Percentiles rank a stretch among this genome's conserved stretches.
phyloP scores from a whole-genome alignment of 148 eudicot genomes.

The Mesembryanthemum crystallinum region DNA sequence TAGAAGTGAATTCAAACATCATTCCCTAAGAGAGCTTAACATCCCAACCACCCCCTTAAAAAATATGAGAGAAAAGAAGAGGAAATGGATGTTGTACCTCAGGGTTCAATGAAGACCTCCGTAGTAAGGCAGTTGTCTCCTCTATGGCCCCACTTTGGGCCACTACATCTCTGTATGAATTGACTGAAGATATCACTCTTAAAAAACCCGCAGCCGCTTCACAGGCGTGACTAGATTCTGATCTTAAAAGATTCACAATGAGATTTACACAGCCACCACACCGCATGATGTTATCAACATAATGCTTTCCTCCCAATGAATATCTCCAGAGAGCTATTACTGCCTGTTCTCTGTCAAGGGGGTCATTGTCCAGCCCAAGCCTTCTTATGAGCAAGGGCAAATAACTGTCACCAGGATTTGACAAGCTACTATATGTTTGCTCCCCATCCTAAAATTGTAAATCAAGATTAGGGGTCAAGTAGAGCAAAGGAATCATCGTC shows the following conservation, averaged over 20 bases:
- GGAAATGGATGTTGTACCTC: constrained; percentile 34
- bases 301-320: constrained; percentile 68
- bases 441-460: constrained; percentile 47
- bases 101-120: constrained; percentile 57
- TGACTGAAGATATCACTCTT: constrained; percentile 63
- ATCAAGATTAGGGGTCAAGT: constrained; percentile 5
- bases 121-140: constrained; percentile 64
- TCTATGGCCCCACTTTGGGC: constrained; percentile 83
- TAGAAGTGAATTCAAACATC: constrained; percentile 21
- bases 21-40: not conserved
- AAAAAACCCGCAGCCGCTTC: constrained; percentile 85
- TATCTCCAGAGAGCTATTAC: constrained; percentile 76
- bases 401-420: constrained; percentile 52
- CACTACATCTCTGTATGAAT: constrained; percentile 62
- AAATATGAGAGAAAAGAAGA: not conserved
- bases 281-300: constrained; percentile 60
- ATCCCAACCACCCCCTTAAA: not conserved
- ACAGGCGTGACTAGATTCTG: constrained; percentile 63
- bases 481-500: not conserved
- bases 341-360: constrained; percentile 77
- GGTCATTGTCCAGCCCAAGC: constrained; percentile 88
- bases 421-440: constrained; percentile 31
- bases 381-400: constrained; percentile 69
- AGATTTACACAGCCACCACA: constrained; percentile 65
- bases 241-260: constrained; percentile 59